Conservation (phyloP, 1,284 basidiomycete genomes). For the Xanthoconium separans region DNA sequence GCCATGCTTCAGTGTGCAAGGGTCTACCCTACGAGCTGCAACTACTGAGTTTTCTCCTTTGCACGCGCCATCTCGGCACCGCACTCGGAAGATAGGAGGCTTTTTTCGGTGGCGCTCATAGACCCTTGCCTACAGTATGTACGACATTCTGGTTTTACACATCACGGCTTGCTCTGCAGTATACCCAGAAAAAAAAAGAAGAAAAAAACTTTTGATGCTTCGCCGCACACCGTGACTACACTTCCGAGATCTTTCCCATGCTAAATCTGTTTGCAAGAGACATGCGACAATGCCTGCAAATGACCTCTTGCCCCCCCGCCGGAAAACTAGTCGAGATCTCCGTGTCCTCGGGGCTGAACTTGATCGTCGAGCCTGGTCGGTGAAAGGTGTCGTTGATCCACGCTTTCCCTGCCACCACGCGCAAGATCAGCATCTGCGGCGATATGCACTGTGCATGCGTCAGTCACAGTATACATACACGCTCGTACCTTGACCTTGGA, state of each 20-base stretch:
- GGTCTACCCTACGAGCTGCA: no score
- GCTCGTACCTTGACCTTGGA: background rate
- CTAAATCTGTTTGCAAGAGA: no score
- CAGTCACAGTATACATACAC: background rate
- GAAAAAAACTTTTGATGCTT: no score
- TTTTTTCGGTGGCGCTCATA: no score
- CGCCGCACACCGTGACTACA: background rate
- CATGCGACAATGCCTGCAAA: background rate
- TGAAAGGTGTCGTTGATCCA: background rate
- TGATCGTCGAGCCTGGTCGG: background rate
- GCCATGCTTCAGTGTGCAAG: constrained; percentile 19
- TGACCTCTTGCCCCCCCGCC: background rate
- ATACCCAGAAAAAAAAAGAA: no score
- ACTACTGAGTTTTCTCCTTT: no score
- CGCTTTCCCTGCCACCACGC: background rate
- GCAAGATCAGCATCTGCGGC: background rate
- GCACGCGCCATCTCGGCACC: no score
- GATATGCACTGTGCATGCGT: background rate
- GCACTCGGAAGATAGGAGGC: no score
- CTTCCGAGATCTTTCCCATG: background rate
- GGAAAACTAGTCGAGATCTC: background rate
- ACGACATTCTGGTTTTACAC: no score
- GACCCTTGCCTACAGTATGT: no score
- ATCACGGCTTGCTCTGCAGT: no score
- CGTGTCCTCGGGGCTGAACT: background rate